Conservation (phyloP, 768 basidiomycete species). For the Pleurotus citrinopileatus region DNA sequence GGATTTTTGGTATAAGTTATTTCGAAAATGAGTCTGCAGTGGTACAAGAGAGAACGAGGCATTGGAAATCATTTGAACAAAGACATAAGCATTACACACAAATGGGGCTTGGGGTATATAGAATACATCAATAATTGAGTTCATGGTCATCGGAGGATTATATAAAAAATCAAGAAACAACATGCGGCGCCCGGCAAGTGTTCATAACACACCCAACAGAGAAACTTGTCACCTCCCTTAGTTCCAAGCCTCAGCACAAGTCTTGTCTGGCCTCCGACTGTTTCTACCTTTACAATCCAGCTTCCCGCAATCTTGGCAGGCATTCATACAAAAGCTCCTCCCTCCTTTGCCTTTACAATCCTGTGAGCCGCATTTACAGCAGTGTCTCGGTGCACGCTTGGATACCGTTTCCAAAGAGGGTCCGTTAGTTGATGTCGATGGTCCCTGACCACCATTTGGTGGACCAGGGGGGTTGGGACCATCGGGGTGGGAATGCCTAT, state of each 20-base stretch:
- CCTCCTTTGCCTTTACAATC: conserved; percentile 86
- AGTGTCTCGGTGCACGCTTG: conserved; percentile 71
- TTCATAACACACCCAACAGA: background rate
- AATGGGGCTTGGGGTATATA: no score
- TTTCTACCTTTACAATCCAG: conserved; percentile 76
- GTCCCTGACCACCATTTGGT: background rate
- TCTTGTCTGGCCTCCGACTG: conserved; percentile 73
- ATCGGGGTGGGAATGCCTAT: conserved; percentile 11
- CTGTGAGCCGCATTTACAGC: conserved; percentile 79
- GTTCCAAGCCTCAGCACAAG: conserved; percentile 57
- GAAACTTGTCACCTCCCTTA: conserved; percentile 14
- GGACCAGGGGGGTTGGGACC: conserved; percentile 9
- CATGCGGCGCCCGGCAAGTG: no score
- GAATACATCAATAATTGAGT: background rate
- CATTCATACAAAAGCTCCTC: conserved; percentile 65
- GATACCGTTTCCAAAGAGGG: conserved; percentile 32
- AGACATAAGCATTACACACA: no score
- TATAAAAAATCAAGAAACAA: background rate
- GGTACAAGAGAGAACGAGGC: no score
- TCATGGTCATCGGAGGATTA: no score
- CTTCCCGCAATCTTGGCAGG: conserved; percentile 84
- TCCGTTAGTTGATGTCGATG: conserved; percentile 18
- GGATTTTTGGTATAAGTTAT: no score
- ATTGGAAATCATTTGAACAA: no score
- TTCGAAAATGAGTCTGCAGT: no score